A percentile compares a stretch with the other conserved stretches of the same genome.
Evolutionary conservation across 1,284 basidiomycete genomes (phyloP).

Genomic region (Apiotrichum brassicae): DNA sequence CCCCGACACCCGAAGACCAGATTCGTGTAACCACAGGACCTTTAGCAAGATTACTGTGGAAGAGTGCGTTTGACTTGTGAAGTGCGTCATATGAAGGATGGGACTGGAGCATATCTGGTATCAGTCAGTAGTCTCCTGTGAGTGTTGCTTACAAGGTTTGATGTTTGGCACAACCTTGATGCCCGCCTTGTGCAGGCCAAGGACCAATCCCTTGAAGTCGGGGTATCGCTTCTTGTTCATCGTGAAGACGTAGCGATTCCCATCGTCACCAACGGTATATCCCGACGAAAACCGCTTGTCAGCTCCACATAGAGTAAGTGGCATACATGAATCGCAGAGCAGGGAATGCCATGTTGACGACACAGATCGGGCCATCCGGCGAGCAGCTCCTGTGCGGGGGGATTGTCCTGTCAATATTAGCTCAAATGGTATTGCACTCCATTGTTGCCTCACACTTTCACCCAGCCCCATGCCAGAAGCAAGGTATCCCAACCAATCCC

Average conservation of each 20-base stretch:
- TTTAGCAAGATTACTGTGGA: conserved; percentile 37
- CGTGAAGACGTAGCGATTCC: conserved; percentile 47
- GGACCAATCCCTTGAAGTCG: conserved; percentile 46
- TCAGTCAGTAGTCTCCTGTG: background rate
- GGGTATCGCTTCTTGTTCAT: conserved; percentile 48
- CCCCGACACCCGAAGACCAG: conserved; percentile 45
- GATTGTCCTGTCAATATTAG: conserved; percentile 27
- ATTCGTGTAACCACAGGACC: conserved; percentile 44
- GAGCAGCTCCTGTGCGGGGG: conserved; percentile 47
- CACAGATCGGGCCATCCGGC: conserved; percentile 45
- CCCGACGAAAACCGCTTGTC: conserved; percentile 42
- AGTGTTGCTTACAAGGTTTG: conserved; percentile 39
- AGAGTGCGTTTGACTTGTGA: conserved; percentile 38
- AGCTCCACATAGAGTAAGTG: background rate
- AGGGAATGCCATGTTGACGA: conserved; percentile 47
- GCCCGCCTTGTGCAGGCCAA: conserved; percentile 43
- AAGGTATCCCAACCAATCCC: conserved; percentile 48
- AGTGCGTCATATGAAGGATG: conserved; percentile 45
- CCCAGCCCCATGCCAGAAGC: conserved; percentile 47
- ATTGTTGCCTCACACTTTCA: conserved; percentile 28
- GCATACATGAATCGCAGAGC: conserved; percentile 39
- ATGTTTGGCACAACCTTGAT: conserved; percentile 49
- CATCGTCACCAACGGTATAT: conserved; percentile 44
- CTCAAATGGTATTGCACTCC: no score
- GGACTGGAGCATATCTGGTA: conserved; percentile 25